Evolutionary conservation across 306 rosid species (phyloP).

Genomic region (Glycine latifolia): DNA sequence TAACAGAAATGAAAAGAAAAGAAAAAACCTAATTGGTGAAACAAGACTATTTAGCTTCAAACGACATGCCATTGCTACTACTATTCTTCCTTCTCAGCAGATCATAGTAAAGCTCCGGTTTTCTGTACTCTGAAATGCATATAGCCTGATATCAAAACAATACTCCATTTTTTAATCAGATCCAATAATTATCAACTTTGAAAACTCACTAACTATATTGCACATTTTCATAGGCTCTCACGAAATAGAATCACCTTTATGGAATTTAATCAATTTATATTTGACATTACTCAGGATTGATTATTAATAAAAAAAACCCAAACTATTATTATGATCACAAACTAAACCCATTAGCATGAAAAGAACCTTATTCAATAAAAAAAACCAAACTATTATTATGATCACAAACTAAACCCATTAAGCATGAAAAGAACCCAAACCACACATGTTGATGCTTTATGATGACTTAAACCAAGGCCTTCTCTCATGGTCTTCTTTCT

Average conservation of each 20-base stretch:
- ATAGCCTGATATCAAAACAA: slow-evolving; percentile 61
- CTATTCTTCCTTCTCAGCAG: slow-evolving; percentile 49
- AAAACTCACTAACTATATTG: not conserved
- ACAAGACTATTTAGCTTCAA: slow-evolving; percentile 33
- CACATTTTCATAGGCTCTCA: not conserved
- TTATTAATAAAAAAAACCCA: not conserved
- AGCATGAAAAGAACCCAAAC: not conserved
- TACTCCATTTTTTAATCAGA: not conserved
- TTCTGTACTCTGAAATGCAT: slow-evolving; percentile 58
- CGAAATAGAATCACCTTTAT: not conserved
- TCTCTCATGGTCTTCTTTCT: not conserved
- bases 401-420: not conserved
- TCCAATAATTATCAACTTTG: not conserved
- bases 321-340: slow-evolving; percentile 1
- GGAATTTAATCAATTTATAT: not conserved
- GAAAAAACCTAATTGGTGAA: not conserved
- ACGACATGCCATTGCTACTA: not conserved
- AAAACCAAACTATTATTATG: not conserved
- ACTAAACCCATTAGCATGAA: not conserved
- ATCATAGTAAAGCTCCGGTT: slow-evolving; percentile 72
- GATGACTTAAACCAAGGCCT: not conserved
- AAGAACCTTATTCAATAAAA: not conserved
- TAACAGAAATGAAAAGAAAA: not conserved
- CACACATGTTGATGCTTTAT: not conserved
- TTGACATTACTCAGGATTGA: no score